Conservation (phyloP, 2,329 filamentous ascomycete species). For the Rhinocladiella similis region DNA sequence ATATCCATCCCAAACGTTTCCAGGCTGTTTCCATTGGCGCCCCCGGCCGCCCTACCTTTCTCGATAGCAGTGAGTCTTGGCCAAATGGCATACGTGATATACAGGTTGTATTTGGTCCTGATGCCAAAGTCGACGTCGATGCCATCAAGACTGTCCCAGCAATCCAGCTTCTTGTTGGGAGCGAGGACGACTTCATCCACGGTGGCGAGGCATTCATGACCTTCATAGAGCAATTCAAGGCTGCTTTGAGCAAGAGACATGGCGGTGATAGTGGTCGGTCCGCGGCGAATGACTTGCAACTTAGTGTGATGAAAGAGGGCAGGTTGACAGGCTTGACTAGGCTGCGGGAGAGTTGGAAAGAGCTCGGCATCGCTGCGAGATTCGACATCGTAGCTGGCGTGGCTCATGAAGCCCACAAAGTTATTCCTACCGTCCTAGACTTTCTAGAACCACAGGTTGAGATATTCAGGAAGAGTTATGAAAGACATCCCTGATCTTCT, state of each 20-base stretch:
- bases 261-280: not conserved
- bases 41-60: slow-evolving; percentile 31
- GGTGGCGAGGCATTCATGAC: slow-evolving; percentile 7
- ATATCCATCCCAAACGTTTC: slow-evolving; percentile 35
- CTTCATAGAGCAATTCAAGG: slow-evolving; percentile 1
- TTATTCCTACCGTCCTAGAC: not conserved
- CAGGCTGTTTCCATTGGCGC: slow-evolving; percentile 34
- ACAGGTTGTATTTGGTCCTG: not conserved
- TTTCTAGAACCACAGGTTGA: not conserved
- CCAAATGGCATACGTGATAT: slow-evolving; percentile 21
- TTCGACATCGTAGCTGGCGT: not conserved
- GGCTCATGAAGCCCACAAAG: not conserved
- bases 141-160: not conserved
- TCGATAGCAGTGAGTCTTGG: slow-evolving; percentile 29
- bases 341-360: not conserved
- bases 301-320: not conserved
- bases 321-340: not conserved
- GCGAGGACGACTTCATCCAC: slow-evolving; percentile 6
- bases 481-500: too few species aligned
- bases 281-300: not conserved
- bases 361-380: not conserved
- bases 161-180: slow-evolving; percentile 6
- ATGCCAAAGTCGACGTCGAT: not conserved
- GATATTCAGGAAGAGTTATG: not conserved
- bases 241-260: not conserved